A percentile compares a stretch with the other conserved stretches of the same genome.
phyloP scores from a whole-genome alignment of 2,329 filamentous ascomycete species.

The Aspergillus fijiensis region DNA sequence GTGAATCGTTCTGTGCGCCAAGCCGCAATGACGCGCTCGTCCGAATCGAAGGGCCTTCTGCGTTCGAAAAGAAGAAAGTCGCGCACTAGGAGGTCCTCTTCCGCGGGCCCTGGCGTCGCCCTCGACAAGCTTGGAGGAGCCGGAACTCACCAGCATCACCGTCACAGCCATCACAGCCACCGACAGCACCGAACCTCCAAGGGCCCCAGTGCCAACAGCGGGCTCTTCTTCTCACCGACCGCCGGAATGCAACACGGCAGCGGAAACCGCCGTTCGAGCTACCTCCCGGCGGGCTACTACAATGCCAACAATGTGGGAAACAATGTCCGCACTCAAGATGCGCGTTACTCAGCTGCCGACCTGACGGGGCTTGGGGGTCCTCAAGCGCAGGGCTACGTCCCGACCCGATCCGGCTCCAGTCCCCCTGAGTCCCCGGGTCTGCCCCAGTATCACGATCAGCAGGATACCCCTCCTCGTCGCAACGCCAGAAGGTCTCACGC shows the following conservation, averaged over 20 bases:
- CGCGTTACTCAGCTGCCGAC: constrained; percentile 54
- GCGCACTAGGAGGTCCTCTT: constrained; percentile 16
- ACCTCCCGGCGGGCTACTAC: constrained; percentile 89
- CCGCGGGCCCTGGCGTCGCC: constrained; percentile 46
- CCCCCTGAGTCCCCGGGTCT: constrained; percentile 66
- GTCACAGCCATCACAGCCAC: constrained; percentile 40
- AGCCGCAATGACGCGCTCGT: constrained; percentile 73
- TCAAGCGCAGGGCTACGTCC: constrained; percentile 56
- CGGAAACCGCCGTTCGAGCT: constrained; percentile 68
- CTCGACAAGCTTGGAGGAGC: constrained; percentile 51
- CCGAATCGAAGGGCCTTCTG: constrained; percentile 69
- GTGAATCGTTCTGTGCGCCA: constrained; percentile 88
- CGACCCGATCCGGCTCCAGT: constrained; percentile 51
- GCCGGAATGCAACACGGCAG: constrained; percentile 58
- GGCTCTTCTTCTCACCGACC: constrained; percentile 94
- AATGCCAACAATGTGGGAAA: constrained; percentile 62
- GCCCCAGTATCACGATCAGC: constrained; percentile 42
- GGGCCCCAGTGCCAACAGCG: constrained; percentile 60
- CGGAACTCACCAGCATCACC: constrained; percentile 19
- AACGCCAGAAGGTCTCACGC: constrained; percentile 30
- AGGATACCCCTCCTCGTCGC: constrained; percentile 29
- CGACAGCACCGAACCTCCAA: constrained; percentile 30
- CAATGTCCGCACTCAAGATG: constrained; percentile 40
- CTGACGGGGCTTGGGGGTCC: constrained; percentile 59
- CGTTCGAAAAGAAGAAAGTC: constrained; percentile 41